Evolutionary conservation across 2,329 filamentous ascomycete genomes (phyloP), one percentile per base, ranked within the genome.

Genomic region (Pochonia chlamydosporia): DNA sequence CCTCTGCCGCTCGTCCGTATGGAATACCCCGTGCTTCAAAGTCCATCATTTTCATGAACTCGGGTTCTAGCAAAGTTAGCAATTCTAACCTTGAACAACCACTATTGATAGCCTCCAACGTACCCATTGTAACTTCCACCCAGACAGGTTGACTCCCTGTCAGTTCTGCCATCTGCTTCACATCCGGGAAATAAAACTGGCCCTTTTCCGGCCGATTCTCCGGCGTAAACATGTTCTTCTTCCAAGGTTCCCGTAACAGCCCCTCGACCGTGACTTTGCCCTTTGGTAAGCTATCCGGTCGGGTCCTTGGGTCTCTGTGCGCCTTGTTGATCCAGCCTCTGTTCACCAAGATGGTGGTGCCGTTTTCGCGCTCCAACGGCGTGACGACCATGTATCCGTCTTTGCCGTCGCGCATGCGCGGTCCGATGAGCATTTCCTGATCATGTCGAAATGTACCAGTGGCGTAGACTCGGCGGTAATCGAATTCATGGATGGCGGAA

Each of bases 141-240:
- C 91, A 96, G 33, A 99, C 87, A 1, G 89, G 76, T 68, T 96
- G 89, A 59, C 86, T 91, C 1, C 87, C 89, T 21, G 83, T 84
- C 63, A 89, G 68, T 51, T 73, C 75, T 2, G 93, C 93, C 93
- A 99, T 99, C 74, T 96, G 82, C 58, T 78, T 68, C 21, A 99
- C 89, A 66, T 96, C 92, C 0, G 93, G 92, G 61, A 99, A 99
- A 69, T 96, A 96, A 64, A 95, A 99, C 66, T 90, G 84, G 49
- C 85, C 81, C 61, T 83, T 82, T 56, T 91, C 84, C 0, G 92
- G 92, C 56, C 81, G 75, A 59, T 99, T 99, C 0, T 87, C 83
- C 0, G 93, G 93, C 47, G 93, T 99, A 65, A 99, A 99, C 79
- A 91, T 86, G 65, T 99, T 99, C 76, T 92, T 95, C 78, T 95